Evolutionary conservation across 2,329 filamentous ascomycete species (phyloP), one percentile per base, ranked within the genome.

Genomic region (Paraconiothyrium sp.): DNA sequence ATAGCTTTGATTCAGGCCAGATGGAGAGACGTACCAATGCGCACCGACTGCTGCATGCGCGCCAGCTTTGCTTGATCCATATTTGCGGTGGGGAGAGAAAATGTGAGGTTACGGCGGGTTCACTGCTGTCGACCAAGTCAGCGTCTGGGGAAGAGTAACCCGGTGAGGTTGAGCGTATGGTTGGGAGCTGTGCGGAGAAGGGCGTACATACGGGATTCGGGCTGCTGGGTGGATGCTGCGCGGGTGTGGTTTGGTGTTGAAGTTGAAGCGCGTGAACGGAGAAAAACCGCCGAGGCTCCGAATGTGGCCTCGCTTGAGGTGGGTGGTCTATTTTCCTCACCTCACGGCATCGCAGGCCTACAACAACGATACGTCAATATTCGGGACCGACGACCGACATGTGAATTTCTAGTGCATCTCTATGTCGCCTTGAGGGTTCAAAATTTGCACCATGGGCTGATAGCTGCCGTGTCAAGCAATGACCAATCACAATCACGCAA

Each of bases 11-110:
- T 34, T 47, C n/a, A 35, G 20, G 9, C 47, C 41, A 37, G 34
- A 47, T 44, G 54, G 51, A 55, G 61, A 43, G 61, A 79, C 78
- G 58, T 76, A 81, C 79, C 79, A 72, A 81, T 80, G 69, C 79
- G 79, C 69, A 80, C 78, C 67, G 73, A 76, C 72, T 76, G 76
- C 65, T 81, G 79, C 78, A 81, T 80, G 67, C 76, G 75, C 70
- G 79, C 79, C 71, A 81, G 74, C 78, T 81, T 81, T 70, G 77
- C 78, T 68, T 80, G 77, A 79, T 81, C 79, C 78, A 81, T 80
- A 75, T 72, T 80, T 79, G 77, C 75, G 74, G 73, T 76, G 59
- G 67, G 64, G 68, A 66, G 66, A 60, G 63, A 63, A 65, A 54
- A 57, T 35, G 44, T 50, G 48, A 57, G 54, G 49, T 35, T 22